phyloP scores from a whole-genome alignment of 2,329 filamentous ascomycete species.

The Fusarium clavum region DNA sequence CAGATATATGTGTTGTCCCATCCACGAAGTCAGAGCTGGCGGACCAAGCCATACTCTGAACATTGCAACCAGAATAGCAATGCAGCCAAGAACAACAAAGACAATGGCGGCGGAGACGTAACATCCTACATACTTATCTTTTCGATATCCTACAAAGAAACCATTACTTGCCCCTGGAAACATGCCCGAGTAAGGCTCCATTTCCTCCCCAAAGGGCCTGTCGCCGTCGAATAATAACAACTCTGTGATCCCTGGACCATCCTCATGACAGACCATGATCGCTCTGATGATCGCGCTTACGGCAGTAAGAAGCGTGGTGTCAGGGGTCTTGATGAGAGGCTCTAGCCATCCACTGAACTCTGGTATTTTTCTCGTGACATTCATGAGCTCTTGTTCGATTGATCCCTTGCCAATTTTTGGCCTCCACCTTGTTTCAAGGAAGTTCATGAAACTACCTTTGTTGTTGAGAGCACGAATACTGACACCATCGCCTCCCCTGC shows the following conservation, averaged over 20 bases:
- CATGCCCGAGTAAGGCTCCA: not conserved
- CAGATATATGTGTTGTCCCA: slow-evolving; percentile 11
- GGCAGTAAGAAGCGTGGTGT: not conserved
- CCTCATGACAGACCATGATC: not conserved
- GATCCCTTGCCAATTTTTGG: rapidly evolving
- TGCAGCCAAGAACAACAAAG: slow-evolving; percentile 9
- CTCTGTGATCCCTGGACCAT: not conserved
- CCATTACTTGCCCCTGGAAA: not conserved
- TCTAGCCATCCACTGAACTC: slow-evolving; percentile 2
- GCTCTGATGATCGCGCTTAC: slow-evolving; percentile 3
- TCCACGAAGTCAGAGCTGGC: slow-evolving; percentile 27
- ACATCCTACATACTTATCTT: not conserved
- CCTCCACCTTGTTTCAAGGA: not conserved
- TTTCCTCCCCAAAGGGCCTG: slow-evolving; percentile 2
- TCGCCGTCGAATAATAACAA: not conserved
- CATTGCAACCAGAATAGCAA: slow-evolving; percentile 6
- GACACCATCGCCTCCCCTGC: not conserved
- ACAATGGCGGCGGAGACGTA: not conserved
- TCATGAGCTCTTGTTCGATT: not conserved
- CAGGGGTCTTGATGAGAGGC: not conserved
- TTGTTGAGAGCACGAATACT: not conserved
- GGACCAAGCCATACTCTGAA: slow-evolving; percentile 22
- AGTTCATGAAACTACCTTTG: not conserved
- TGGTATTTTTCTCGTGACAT: not conserved
- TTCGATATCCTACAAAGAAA: slow-evolving; percentile 1